Base-by-base conservation (phyloP, 2,329 filamentous ascomycete species). In the Colletotrichum orbiculare region DNA sequence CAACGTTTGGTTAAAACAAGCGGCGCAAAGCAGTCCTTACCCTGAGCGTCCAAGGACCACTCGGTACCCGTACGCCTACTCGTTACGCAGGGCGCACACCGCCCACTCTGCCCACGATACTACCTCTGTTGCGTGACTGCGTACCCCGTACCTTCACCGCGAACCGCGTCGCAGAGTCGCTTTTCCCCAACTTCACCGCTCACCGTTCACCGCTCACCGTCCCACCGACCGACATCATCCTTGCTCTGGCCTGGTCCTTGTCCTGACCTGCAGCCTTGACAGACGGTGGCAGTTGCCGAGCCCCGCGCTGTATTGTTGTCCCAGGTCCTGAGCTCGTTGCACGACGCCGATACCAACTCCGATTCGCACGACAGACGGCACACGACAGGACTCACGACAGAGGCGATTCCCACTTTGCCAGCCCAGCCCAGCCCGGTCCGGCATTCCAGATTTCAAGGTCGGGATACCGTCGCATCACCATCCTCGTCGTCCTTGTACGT, bases 401-500 rank as follows among this genome's bases (percentile, higher is more conserved):
- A 56, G 46, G 46, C 62, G 53, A 62, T 62, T 65, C 52, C 62
- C 52, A 61, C 53, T 55, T 52, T 41, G 50, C 45, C 34, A 17
- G 46, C 52, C 47, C 62, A 43, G 55, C 25, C 25, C 45, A 49
- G 15, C 11, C 9, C 38, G 13, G 13, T 49, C 38, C 56, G 54
- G 61, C 58, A 52, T 12, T 11, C 56, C 45, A 42, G 48, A 52
- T 9, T 11, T 62, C 45, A 42, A 53, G 42, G 62, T 52, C 39
- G 58, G 58, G 52, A 65, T 62, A 62, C 62, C 62, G 58, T 56
- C 52, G 62, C 58, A 56, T 37, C 58, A 47, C 25, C 33, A 39
- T 11, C 39, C 41, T 35, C 50, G 50, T 15, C 6, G 50, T 50
- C 49, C 50, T 61, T 50, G 61, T 41, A 39, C 35, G 38, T 12